Conservation (phyloP, 768 basidiomycete genomes). For the Agrocybe chaxingu region DNA sequence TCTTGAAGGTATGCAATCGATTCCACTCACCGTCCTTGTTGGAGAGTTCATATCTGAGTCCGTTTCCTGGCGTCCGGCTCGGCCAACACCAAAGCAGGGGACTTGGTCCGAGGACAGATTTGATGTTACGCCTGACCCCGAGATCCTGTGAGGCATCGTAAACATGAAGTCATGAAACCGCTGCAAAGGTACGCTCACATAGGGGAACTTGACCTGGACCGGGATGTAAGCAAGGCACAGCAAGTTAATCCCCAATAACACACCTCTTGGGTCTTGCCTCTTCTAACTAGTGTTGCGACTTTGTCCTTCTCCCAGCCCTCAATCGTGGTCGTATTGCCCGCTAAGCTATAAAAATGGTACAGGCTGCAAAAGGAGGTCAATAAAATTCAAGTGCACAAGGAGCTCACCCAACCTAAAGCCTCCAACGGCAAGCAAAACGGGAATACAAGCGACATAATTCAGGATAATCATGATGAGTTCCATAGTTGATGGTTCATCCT, state of each 20-base stretch:
- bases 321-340: slow-evolving; percentile 89
- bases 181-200: slow-evolving; percentile 47
- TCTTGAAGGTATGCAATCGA: slow-evolving; percentile 29
- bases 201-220: slow-evolving; percentile 83
- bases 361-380: slow-evolving; percentile 41
- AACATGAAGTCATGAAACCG: slow-evolving; percentile 8
- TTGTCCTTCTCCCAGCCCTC: slow-evolving; percentile 99
- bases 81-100: slow-evolving; percentile 87
- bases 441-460: slow-evolving; percentile 83
- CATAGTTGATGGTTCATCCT: slow-evolving; percentile 65
- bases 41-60: slow-evolving; percentile 74
- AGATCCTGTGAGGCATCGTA: slow-evolving; percentile 58
- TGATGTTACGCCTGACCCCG: slow-evolving; percentile 68
- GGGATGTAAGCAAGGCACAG: slow-evolving; percentile 1
- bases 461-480: slow-evolving; percentile 85
- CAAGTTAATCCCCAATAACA: slow-evolving; percentile 1
- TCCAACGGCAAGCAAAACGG: slow-evolving; percentile 85
- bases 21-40: slow-evolving; percentile 74
- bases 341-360: slow-evolving; percentile 80
- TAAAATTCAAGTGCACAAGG: neutral
- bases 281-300: slow-evolving; percentile 76
- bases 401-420: slow-evolving; percentile 67
- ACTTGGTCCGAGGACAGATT: slow-evolving; percentile 73
- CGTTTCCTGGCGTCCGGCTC: slow-evolving; percentile 58
- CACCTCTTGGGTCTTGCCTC: slow-evolving; percentile 84